phyloP scores from a whole-genome alignment of 768 basidiomycete species.

The Melanogaster broomeanus region DNA sequence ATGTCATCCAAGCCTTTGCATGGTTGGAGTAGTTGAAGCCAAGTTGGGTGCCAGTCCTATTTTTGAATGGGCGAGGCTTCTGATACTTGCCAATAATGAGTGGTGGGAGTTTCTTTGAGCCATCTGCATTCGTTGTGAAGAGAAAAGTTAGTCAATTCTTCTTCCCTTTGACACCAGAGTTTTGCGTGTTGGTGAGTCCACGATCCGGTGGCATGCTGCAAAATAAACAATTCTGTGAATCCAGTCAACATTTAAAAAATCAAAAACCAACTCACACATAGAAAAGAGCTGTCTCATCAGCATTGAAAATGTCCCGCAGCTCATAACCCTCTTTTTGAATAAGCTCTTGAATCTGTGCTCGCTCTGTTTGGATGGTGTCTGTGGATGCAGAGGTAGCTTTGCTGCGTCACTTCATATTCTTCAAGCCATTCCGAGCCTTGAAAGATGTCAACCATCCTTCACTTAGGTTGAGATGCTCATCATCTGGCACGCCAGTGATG shows the following conservation, averaged over 20 bases:
- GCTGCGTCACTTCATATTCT: conserved; percentile 29
- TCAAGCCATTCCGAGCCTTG: too few species aligned
- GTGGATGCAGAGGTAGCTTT: conserved; percentile 32
- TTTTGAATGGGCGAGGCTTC: not conserved
- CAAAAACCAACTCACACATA: too few species aligned
- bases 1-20: conserved; percentile 9
- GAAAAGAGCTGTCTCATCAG: too few species aligned
- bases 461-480: conserved; percentile 35
- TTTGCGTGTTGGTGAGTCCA: not conserved
- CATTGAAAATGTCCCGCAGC: too few species aligned
- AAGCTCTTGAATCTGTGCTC: too few species aligned
- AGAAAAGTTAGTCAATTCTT: not conserved
- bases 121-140: not conserved
- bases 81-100: conserved; percentile 9
- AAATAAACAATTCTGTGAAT: too few species aligned
- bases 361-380: not conserved
- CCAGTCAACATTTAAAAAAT: too few species aligned
- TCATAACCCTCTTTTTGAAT: too few species aligned
- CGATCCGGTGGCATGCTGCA: not conserved
- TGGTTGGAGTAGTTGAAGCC: conserved; percentile 6
- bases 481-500: conserved; percentile 28
- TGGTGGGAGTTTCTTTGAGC: not conserved
- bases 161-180: too few species aligned
- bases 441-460: conserved; percentile 27
- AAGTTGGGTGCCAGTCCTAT: conserved; percentile 1